phyloP scores from a whole-genome alignment of 1,284 basidiomycete species.

The Pyrrhoderma lamaoense region DNA sequence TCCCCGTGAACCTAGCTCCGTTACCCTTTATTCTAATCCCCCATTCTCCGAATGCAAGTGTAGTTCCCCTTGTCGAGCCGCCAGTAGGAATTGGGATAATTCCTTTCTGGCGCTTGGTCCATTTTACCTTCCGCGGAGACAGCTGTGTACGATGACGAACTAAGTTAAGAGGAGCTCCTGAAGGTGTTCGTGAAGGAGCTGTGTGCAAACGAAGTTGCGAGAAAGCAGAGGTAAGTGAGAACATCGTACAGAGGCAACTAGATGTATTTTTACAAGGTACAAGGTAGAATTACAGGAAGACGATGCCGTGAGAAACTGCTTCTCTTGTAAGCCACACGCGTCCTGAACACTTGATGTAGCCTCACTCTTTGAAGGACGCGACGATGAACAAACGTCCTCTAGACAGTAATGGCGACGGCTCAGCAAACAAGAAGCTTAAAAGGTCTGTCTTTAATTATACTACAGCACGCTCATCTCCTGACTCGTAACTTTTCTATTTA shows the following conservation, averaged over 20 bases:
- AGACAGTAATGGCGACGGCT: constrained; percentile 32
- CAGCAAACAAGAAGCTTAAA: constrained; percentile 57
- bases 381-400: constrained; percentile 17
- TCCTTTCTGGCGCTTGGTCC: constrained; percentile 85
- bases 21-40: constrained; percentile 84
- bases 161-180: constrained; percentile 6
- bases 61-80: constrained; percentile 91
- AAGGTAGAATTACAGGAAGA: neutral
- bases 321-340: neutral
- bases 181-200: neutral
- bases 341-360: no score
- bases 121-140: constrained; percentile 76
- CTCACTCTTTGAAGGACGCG: no score
- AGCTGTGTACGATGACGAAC: constrained; percentile 49
- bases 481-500: constrained; percentile 27
- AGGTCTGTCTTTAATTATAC: constrained; percentile 39
- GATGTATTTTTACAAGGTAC: neutral
- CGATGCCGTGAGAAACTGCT: neutral
- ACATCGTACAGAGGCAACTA: constrained; percentile 7
- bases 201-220: constrained; percentile 11
- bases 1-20: constrained; percentile 82
- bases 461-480: constrained; percentile 6
- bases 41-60: constrained; percentile 86
- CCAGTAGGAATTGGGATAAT: constrained; percentile 77
- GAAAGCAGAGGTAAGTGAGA: constrained; percentile 14